Percentiles rank a stretch among this genome's conserved stretches.
Evolutionary conservation across 2,329 filamentous ascomycete species (phyloP).

Genomic region (Cladosporium sp.): DNA sequence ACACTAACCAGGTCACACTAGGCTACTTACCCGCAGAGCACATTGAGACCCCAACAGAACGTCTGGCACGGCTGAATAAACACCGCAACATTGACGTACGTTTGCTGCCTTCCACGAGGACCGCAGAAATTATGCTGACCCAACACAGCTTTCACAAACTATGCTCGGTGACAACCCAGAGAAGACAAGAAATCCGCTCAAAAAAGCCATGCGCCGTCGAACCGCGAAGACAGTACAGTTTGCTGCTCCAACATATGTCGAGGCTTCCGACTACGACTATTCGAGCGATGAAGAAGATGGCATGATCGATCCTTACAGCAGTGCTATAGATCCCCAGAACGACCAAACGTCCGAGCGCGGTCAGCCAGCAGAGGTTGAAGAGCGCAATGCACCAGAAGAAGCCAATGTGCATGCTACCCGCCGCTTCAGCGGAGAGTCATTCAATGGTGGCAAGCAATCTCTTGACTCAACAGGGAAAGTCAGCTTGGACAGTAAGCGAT

Average conservation of each 20-base stretch:
- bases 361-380: slow-evolving; percentile 19
- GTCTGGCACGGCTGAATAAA: slow-evolving; percentile 90
- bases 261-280: slow-evolving; percentile 83
- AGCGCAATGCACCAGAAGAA: slow-evolving; percentile 16
- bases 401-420: slow-evolving; percentile 14
- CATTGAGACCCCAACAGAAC: slow-evolving; percentile 95
- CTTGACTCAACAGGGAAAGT: slow-evolving; percentile 4
- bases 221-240: slow-evolving; percentile 87
- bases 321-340: slow-evolving; percentile 17
- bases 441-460: slow-evolving; percentile 3
- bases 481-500: slow-evolving; percentile 11
- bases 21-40: slow-evolving; percentile 96
- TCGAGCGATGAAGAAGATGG: slow-evolving; percentile 58
- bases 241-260: slow-evolving; percentile 77
- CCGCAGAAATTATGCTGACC: slow-evolving; percentile 21
- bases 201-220: slow-evolving; percentile 74
- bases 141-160: slow-evolving; percentile 58
- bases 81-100: slow-evolving; percentile 95
- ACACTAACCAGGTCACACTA: slow-evolving; percentile 34
- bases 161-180: slow-evolving; percentile 71
- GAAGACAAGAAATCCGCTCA: slow-evolving; percentile 77
- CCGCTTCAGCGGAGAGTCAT: slow-evolving; percentile 11
- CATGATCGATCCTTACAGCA: slow-evolving; percentile 25
- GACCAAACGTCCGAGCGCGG: slow-evolving; percentile 16
- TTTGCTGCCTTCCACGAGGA: slow-evolving; percentile 6